phyloP scores from a whole-genome alignment of 2,329 filamentous ascomycete genomes.

The Trichoderma sp. region DNA sequence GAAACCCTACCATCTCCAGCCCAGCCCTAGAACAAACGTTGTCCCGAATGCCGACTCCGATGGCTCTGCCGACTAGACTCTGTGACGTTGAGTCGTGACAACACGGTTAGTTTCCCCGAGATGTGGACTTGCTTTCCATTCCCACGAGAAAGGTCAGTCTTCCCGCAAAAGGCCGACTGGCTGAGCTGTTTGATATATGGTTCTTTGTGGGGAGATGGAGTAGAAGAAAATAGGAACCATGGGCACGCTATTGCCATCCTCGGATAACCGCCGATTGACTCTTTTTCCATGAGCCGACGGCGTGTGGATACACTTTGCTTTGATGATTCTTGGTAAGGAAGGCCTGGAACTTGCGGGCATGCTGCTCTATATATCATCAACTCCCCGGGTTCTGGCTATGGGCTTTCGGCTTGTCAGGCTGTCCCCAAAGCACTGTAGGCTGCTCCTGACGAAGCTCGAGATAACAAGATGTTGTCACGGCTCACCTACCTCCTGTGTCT shows the following conservation, averaged over 20 bases:
- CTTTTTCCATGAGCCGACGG: neutral
- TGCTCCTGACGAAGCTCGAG: neutral
- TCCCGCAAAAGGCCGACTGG: slow-evolving; percentile 17
- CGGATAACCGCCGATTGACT: slow-evolving; percentile 7
- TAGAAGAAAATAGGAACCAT: neutral
- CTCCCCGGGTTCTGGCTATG: neutral
- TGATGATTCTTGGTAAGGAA: neutral
- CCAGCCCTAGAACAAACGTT: slow-evolving; percentile 21
- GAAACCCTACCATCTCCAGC: slow-evolving; percentile 18
- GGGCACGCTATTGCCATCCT: slow-evolving; percentile 4
- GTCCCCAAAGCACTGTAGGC: neutral
- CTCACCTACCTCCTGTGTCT: slow-evolving; percentile 22
- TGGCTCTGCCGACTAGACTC: neutral
- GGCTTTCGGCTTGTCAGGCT: neutral
- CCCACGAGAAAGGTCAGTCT: neutral
- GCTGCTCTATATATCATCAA: slow-evolving; percentile 2
- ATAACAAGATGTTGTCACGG: slow-evolving; percentile 22
- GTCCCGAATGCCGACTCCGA: slow-evolving; percentile 27
- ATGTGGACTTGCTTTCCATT: slow-evolving; percentile 11
- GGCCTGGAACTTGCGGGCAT: neutral
- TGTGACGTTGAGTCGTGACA: slow-evolving; percentile 5
- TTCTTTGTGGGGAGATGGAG: slow-evolving; percentile 6
- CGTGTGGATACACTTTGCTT: slow-evolving; percentile 6
- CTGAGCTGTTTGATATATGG: slow-evolving; percentile 3
- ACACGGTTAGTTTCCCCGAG: slow-evolving; percentile 6